These are phyloP conservation scores for Annona cherimola DNA, from an alignment of 164 flowering plant genomes.

Conservation along the genomic window DNA sequence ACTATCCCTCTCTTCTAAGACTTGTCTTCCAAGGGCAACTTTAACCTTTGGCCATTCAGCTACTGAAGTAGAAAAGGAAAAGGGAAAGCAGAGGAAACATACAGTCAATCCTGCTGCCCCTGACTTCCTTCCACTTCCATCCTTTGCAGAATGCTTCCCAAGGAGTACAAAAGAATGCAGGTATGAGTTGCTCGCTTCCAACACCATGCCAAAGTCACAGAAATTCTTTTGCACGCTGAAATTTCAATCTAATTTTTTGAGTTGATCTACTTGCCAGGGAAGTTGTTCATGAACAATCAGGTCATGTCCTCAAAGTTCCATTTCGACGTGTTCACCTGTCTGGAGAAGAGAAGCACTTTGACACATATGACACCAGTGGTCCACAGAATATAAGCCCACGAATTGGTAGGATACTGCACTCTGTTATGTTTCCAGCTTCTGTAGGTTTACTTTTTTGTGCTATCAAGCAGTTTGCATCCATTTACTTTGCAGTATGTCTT, in stretches of 20 bases:
- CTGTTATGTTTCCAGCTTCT: background rate
- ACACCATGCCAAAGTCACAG: background rate
- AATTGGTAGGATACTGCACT: conserved; percentile 38
- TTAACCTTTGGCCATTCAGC: conserved; percentile 71
- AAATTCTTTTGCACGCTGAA: background rate
- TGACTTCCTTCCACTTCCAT: conserved; percentile 80
- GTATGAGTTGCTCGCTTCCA: conserved; percentile 21
- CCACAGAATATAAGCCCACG: conserved; percentile 80
- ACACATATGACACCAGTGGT: conserved; percentile 95
- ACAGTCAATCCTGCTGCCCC: conserved; percentile 88
- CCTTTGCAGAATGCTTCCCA: conserved; percentile 90
- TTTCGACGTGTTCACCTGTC: conserved; percentile 80
- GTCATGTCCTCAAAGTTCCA: conserved; percentile 83
- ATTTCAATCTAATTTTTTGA: background rate
- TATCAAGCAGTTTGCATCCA: background rate
- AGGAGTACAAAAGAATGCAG: conserved; percentile 81
- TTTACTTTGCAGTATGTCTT: background rate
- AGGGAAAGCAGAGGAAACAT: conserved; percentile 52
- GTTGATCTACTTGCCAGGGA: conserved; percentile 51
- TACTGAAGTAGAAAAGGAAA: conserved; percentile 39
- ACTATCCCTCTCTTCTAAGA: conserved; percentile 10
- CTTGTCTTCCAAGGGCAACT: conserved; percentile 53
- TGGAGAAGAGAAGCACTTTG: conserved; percentile 80
- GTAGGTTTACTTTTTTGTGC: background rate
- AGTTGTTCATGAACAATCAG: conserved; percentile 79